Base-by-base conservation (phyloP, 1,284 basidiomycete genomes). In the Trichosporon sp. region DNA sequence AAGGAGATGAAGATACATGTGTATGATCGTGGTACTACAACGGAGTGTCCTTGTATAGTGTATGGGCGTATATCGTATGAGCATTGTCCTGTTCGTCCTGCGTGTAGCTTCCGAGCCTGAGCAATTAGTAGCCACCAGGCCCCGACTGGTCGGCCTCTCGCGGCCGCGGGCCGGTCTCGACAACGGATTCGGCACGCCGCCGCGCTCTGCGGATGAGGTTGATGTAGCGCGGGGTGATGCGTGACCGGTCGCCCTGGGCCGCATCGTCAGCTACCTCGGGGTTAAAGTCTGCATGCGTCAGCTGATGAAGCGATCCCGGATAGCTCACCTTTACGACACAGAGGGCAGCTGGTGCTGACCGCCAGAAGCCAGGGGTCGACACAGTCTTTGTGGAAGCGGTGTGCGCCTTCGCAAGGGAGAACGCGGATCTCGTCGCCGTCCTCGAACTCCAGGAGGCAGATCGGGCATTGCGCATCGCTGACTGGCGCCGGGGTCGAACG, bases 371-470 rank as follows among this genome's bases (percentile, higher is more conserved):
- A 85, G 70, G 79, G 84, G 80, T 84, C 81, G 23, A 84, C 81
- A 65, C 81, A 82, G 8, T 71, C 74, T 76, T 91, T 89, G 78
- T 97, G 94, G 85, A 95, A 97, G 66, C 88, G 86, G 79, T 97
- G 94, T 73, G 91, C 88, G 58, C 90, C 91, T 78, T 93, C 91
- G 81, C 94, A 97, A 0, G 94, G 94, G 67, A 97, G 83, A 38
- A 95, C 87, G 34, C 94, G 88, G 18, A 96, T 83, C 79, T 95
- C 92, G 77, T 97, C 94, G 5, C 93, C 94, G 72, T 92, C 90
- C 80, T 95, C 91, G 77, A 97, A 97, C 75, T 95, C 93, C 47
- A 92, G 86, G 70, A 96, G 90, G 79, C 95, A 97, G 73, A 97
- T 97, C 6, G 95, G 93, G 83, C 94, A 97, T 27, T 91, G 93